Conservation (phyloP, 805 yeast genomes). For the Ogataea ganodermae region DNA sequence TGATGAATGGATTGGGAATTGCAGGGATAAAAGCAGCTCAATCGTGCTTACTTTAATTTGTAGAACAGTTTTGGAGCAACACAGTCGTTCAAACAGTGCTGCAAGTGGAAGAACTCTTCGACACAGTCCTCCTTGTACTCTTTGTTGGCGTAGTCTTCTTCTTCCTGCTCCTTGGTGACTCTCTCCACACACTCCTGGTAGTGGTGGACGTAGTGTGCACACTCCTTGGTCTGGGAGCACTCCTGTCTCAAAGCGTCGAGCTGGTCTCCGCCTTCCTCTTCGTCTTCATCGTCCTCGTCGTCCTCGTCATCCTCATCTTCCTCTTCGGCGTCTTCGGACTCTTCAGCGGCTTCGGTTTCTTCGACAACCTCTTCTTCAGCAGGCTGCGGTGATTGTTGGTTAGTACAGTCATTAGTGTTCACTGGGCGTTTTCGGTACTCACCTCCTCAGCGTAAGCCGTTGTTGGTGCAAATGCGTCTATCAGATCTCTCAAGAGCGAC, state of each 20-base stretch:
- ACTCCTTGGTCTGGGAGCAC: conserved; percentile 66
- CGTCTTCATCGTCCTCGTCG: conserved; percentile 43
- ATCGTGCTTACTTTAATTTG: conserved; percentile 66
- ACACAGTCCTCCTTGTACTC: conserved; percentile 95
- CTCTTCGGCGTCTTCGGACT: conserved; percentile 52
- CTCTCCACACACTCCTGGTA: conserved; percentile 94
- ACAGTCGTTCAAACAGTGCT: conserved; percentile 90
- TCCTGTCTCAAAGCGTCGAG: conserved; percentile 65
- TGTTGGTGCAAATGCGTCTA: conserved; percentile 78
- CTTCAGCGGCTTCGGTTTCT: conserved; percentile 35
- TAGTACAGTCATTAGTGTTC: conserved; percentile 9
- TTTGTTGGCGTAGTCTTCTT: conserved; percentile 76
- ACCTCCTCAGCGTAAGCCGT: conserved; percentile 80
- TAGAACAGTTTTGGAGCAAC: conserved; percentile 87
- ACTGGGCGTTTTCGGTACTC: conserved; percentile 11
- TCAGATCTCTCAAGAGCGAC: conserved; percentile 65
- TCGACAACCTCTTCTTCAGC: conserved; percentile 30
- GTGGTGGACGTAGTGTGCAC: conserved; percentile 80
- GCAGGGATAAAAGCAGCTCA: not conserved
- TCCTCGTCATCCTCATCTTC: conserved; percentile 41
- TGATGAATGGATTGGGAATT: conserved; percentile 8
- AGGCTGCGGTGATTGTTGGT: conserved; percentile 26
- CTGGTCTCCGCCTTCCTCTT: conserved; percentile 68
- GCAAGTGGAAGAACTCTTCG: conserved; percentile 96
- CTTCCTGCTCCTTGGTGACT: conserved; percentile 85